Percentiles rank a stretch among this genome's conserved stretches.
phyloP scores from a whole-genome alignment of 1,284 basidiomycete genomes.

The Amylostereum chailletii region DNA sequence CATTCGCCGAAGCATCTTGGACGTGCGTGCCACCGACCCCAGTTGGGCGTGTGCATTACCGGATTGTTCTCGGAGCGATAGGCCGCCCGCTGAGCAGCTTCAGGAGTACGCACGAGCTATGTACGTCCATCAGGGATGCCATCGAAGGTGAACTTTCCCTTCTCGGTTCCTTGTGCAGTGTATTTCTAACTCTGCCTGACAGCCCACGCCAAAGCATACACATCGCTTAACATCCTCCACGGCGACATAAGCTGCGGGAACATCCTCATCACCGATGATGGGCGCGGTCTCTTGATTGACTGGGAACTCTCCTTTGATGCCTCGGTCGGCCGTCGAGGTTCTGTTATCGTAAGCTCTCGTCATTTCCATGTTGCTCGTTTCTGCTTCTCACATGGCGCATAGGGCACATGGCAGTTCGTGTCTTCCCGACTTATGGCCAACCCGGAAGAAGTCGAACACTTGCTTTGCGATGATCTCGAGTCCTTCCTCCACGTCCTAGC shows the following conservation, averaged over 20 bases:
- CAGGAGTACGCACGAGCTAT: background rate
- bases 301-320: background rate
- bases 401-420: constrained; percentile 3
- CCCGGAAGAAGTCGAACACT: background rate
- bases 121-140: constrained; percentile 2
- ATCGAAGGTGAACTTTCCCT: background rate
- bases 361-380: background rate
- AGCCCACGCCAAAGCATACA: background rate
- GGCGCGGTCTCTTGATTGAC: background rate
- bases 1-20: background rate
- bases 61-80: background rate
- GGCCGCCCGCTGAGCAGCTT: background rate
- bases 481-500: background rate
- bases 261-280: background rate
- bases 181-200: background rate
- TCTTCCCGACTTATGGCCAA: background rate
- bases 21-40: no score
- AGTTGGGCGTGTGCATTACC: background rate
- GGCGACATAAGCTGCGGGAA: background rate
- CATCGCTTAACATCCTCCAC: background rate
- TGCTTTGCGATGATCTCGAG: background rate
- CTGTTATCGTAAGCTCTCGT: background rate
- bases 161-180: background rate
- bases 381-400: background rate
- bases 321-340: background rate